Conservation (phyloP, 164 flowering plant genomes). For the Cinnamomum chago region DNA sequence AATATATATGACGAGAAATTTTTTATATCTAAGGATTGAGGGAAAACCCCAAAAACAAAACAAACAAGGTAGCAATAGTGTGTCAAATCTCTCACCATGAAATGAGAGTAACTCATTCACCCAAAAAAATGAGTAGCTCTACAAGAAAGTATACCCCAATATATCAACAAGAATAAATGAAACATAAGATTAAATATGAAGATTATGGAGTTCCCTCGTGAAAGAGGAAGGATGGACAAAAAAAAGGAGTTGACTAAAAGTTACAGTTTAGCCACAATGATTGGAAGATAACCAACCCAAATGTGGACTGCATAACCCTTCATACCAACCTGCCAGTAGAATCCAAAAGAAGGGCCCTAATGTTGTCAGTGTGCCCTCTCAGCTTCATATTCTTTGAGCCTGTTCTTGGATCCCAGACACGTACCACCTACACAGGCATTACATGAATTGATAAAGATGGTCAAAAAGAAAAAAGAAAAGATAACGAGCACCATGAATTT, state of each 20-base stretch:
- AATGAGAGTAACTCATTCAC: no score
- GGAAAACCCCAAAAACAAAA: no score
- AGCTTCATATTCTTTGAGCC: slow-evolving; percentile 94
- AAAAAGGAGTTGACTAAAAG: background rate
- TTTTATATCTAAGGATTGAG: no score
- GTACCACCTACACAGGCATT: slow-evolving; percentile 61
- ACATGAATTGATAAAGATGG: background rate
- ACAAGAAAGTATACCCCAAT: no score
- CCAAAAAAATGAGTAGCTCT: no score
- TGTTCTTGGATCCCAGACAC: slow-evolving; percentile 97
- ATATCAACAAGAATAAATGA: no score
- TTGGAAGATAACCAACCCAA: background rate
- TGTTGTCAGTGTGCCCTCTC: slow-evolving; percentile 94
- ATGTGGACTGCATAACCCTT: background rate
- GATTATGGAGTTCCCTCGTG: no score
- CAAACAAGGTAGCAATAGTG: no score
- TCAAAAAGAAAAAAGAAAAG: background rate
- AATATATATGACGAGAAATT: no score
- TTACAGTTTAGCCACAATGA: background rate
- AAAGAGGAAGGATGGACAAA: no score
- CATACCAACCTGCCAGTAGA: slow-evolving; percentile 83
- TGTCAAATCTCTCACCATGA: no score
- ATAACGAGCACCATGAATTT: background rate
- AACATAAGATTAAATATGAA: no score
- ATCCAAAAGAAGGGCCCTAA: slow-evolving; percentile 87